Evolutionary conservation across 1,284 basidiomycete genomes (phyloP).

Genomic region (Mycosarcoma mackinlayi): DNA sequence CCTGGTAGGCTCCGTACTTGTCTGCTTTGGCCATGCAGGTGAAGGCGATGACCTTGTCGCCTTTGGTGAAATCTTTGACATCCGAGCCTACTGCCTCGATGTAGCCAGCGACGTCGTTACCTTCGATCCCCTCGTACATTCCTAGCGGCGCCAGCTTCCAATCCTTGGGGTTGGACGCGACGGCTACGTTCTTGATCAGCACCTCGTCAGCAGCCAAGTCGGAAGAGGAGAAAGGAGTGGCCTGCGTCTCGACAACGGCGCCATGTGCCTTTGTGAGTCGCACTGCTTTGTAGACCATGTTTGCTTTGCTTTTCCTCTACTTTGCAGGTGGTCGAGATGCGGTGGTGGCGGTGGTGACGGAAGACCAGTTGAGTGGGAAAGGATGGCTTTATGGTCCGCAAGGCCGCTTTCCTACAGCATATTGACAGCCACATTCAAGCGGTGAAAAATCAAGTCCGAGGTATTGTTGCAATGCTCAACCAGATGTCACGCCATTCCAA

Average conservation of each 20-base stretch:
- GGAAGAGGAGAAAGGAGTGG: constrained; percentile 14
- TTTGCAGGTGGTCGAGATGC: no score
- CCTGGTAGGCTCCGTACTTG: constrained; percentile 65
- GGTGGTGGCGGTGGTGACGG: no score
- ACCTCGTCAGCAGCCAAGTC: constrained; percentile 56
- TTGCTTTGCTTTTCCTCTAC: no score
- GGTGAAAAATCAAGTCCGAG: no score
- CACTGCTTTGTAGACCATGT: constrained; percentile 37
- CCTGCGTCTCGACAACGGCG: constrained; percentile 27
- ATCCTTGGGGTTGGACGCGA: constrained; percentile 68
- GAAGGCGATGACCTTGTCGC: constrained; percentile 60
- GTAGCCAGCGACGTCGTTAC: constrained; percentile 65
- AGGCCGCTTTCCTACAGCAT: no score
- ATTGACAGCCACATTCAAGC: no score
- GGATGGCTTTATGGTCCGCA: no score
- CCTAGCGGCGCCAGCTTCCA: constrained; percentile 57
- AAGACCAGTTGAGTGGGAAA: no score
- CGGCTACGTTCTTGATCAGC: constrained; percentile 67
- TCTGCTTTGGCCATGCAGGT: constrained; percentile 53
- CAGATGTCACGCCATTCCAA: no score
- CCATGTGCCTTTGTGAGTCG: constrained; percentile 33
- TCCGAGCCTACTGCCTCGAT: constrained; percentile 29
- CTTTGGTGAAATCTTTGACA: constrained; percentile 58
- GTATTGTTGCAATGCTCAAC: no score
- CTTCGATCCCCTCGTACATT: constrained; percentile 50